Conservation (phyloP, 352 stramenopile species). For the Albugo laibachii region DNA sequence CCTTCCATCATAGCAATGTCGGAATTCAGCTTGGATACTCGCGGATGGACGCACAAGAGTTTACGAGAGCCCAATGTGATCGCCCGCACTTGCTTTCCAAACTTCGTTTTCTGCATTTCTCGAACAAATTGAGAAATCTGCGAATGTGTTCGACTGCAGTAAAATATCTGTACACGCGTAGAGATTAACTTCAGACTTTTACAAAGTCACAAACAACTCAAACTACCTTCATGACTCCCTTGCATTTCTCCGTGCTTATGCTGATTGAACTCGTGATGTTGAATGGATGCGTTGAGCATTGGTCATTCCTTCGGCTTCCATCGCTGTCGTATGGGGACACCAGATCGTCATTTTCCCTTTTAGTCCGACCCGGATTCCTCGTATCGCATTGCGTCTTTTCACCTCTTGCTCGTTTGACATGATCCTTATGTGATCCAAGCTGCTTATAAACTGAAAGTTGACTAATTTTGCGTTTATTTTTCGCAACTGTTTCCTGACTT, state of each 20-base stretch:
- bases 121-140: slow-evolving; percentile 79
- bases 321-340: slow-evolving; percentile 68
- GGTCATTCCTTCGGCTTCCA: slow-evolving; percentile 15
- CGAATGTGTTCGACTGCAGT: slow-evolving; percentile 80
- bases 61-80: slow-evolving; percentile 70
- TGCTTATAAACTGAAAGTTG: slow-evolving; percentile 46
- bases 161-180: slow-evolving; percentile 70
- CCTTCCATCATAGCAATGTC: slow-evolving; percentile 70
- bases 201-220: background rate
- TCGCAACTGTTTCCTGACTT: too few species aligned
- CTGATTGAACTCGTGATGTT: background rate
- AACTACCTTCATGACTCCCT: slow-evolving; percentile 6
- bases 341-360: slow-evolving; percentile 16
- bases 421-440: slow-evolving; percentile 21
- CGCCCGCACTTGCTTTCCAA: slow-evolving; percentile 43
- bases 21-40: slow-evolving; percentile 34
- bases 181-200: slow-evolving; percentile 3
- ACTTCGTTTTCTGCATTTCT: slow-evolving; percentile 71
- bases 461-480: slow-evolving; percentile 46
- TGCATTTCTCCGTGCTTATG: background rate
- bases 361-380: too few species aligned
- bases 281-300: background rate
- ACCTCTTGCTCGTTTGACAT: too few species aligned
- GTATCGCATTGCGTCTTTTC: too few species aligned
- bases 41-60: slow-evolving; percentile 63